Base-by-base conservation (phyloP, 2,329 filamentous ascomycete species). In the Aspergillus hiratsukae region DNA sequence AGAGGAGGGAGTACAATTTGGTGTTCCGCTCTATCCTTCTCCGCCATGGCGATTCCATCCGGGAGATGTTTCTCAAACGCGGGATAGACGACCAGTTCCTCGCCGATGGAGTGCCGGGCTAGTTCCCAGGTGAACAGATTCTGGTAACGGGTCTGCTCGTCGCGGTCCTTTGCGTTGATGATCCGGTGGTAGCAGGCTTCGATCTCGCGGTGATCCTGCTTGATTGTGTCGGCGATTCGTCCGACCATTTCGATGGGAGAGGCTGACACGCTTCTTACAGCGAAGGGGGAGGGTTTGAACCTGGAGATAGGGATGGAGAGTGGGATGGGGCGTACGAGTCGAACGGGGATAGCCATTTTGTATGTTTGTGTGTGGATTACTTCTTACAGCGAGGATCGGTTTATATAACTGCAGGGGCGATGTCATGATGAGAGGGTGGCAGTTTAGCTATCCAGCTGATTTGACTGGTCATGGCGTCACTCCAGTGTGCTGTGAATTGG, bases 41-140 rank as follows among this genome's bases (percentile, higher is more conserved):
- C 75, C 0, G 80, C 80, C 60, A 81, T 69, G 1, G 67, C 58
- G 40, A 72, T 70, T 40, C 81, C 80, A 1, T 69, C 66, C 0
- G 72, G 66, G 17, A 83, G 60, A 52, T 80, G 67, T 54, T 78
- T 76, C 64, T 82, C 79, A 21, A 83, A 70, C 0, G 78, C 79
- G 0, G 81, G 81, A 57, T 83, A 83, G 1, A 83, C 70, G 8
- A 83, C 69, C 51, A 81, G 63, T 59, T 82, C 80, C 58, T 81
- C 78, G 5, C 74, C 77, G 53, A 81, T 72, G 0, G 76, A 73
- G 61, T 81, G 79, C 4, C 79, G 75, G 35, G 78, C 76, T 0
- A 81, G 69, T 54, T 80, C 77, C 79, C 79, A 81, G n/a, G 75
- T 76, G 58, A 82, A 78, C 57, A 79, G 74, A 56, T 81, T 81